Evolutionary conservation across 768 basidiomycete genomes (phyloP).

Genomic region (Suillus brevipes): DNA sequence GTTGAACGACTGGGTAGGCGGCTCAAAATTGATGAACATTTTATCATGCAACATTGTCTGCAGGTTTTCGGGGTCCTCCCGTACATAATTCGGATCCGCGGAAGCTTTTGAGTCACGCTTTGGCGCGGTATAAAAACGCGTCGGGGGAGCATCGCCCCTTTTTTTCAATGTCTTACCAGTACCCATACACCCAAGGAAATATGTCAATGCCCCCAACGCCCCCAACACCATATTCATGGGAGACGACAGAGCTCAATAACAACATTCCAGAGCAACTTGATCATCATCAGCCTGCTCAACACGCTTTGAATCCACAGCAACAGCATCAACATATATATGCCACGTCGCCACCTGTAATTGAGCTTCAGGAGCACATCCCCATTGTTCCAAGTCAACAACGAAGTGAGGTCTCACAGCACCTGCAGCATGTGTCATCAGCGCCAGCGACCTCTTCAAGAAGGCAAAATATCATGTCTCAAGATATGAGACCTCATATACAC

Average conservation of each 20-base stretch:
- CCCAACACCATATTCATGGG: slow-evolving; percentile 41
- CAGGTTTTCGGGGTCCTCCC: slow-evolving; percentile 15
- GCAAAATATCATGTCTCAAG: slow-evolving; percentile 18
- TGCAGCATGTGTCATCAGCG: slow-evolving; percentile 23
- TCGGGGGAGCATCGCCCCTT: slow-evolving; percentile 25
- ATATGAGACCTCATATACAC: slow-evolving; percentile 34
- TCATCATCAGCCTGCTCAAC: slow-evolving; percentile 30
- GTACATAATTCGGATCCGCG: slow-evolving; percentile 21
- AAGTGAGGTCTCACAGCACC: slow-evolving; percentile 25
- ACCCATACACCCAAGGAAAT: slow-evolving; percentile 46
- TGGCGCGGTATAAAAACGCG: slow-evolving; percentile 33
- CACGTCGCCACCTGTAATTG: slow-evolving; percentile 19
- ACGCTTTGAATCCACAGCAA: slow-evolving; percentile 29
- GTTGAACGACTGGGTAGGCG: background rate
- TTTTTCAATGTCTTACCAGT: slow-evolving; percentile 51
- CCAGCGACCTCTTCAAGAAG: slow-evolving; percentile 14
- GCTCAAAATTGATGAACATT: background rate
- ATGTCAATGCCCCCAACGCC: slow-evolving; percentile 52
- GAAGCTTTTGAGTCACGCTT: slow-evolving; percentile 22
- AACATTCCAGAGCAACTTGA: slow-evolving; percentile 37
- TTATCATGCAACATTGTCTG: background rate
- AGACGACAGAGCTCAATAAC: slow-evolving; percentile 39
- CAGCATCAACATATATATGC: slow-evolving; percentile 25
- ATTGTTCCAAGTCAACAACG: slow-evolving; percentile 30
- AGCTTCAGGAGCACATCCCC: slow-evolving; percentile 30